Percentiles rank a stretch among this genome's conserved stretches.
Evolutionary conservation across 371 early-diverging fungal species (phyloP).

Genomic region (Lichtheimia ornata): DNA sequence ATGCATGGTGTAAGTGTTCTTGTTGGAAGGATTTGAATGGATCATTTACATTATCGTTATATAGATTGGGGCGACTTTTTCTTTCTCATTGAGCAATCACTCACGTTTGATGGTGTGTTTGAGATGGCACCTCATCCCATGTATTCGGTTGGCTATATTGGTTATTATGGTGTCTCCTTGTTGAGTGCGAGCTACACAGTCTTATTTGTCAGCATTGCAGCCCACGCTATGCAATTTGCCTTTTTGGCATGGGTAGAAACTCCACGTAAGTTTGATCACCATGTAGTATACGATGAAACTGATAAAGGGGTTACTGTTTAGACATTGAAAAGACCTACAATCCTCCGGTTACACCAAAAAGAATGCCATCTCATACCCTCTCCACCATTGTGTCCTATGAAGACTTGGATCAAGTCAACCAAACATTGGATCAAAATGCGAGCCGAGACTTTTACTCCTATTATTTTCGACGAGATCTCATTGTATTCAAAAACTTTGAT

Average conservation of each 20-base stretch:
- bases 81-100: conserved; percentile 84
- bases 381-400: conserved; percentile 11
- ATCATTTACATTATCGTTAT: not conserved
- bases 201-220: conserved; percentile 84
- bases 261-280: conserved; percentile 65
- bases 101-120: conserved; percentile 93
- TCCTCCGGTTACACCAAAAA: conserved; percentile 58
- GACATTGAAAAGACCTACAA: conserved; percentile 93
- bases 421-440: conserved; percentile 27
- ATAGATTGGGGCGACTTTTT: conserved; percentile 94
- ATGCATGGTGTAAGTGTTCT: conserved; percentile 88
- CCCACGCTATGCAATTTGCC: conserved; percentile 86
- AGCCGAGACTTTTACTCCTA: conserved; percentile 21
- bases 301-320: conserved; percentile 15
- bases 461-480: conserved; percentile 84
- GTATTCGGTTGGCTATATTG: conserved; percentile 96
- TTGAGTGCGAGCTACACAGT: conserved; percentile 86
- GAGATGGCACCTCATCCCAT: conserved; percentile 98
- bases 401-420: conserved; percentile 12
- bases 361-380: conserved; percentile 8
- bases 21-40: not conserved
- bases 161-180: conserved; percentile 91
- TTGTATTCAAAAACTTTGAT: conserved; percentile 90
- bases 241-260: conserved; percentile 93
- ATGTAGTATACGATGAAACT: not conserved